phyloP scores from a whole-genome alignment of 1,284 basidiomycete species.

The Trichosporon ovoides region DNA sequence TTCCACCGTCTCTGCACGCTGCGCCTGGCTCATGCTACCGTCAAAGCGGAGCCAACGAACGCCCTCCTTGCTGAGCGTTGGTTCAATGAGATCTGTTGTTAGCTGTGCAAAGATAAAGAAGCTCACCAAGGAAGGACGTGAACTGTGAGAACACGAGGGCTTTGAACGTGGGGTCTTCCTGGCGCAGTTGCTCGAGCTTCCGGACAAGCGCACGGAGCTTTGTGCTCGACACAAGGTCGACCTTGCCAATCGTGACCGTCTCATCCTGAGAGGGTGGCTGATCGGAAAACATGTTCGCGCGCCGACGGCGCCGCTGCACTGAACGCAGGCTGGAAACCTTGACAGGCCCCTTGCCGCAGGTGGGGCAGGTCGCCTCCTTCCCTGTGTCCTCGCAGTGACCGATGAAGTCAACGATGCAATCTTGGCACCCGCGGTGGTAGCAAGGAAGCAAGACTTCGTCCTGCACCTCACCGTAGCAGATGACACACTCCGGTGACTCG shows the following conservation, averaged over 20 bases:
- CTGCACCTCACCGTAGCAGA: slow-evolving; percentile 57
- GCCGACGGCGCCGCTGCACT: slow-evolving; percentile 44
- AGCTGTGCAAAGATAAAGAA: not conserved
- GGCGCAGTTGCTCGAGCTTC: slow-evolving; percentile 37
- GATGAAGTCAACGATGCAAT: slow-evolving; percentile 47
- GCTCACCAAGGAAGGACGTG: slow-evolving; percentile 58
- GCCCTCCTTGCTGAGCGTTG: slow-evolving; percentile 65
- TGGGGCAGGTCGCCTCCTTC: slow-evolving; percentile 42
- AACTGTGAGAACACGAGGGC: slow-evolving; percentile 82
- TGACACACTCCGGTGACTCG: slow-evolving; percentile 63
- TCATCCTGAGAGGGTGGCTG: slow-evolving; percentile 21
- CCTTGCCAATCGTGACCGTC: slow-evolving; percentile 59
- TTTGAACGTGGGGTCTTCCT: slow-evolving; percentile 65
- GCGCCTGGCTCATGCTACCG: slow-evolving; percentile 84
- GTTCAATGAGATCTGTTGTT: slow-evolving; percentile 63
- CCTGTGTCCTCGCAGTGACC: slow-evolving; percentile 46
- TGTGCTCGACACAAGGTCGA: slow-evolving; percentile 80
- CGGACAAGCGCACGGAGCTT: slow-evolving; percentile 50
- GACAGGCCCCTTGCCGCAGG: slow-evolving; percentile 43
- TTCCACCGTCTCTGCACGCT: slow-evolving; percentile 67
- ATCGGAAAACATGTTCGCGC: slow-evolving; percentile 29
- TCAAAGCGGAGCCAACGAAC: slow-evolving; percentile 81
- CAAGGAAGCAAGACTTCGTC: slow-evolving; percentile 67
- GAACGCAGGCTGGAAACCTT: slow-evolving; percentile 33
- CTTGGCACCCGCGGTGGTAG: slow-evolving; percentile 63